These are phyloP conservation scores for Corallochytrium limacisporum DNA, from an alignment of 78 protist genomes.

Conservation along the genomic window DNA sequence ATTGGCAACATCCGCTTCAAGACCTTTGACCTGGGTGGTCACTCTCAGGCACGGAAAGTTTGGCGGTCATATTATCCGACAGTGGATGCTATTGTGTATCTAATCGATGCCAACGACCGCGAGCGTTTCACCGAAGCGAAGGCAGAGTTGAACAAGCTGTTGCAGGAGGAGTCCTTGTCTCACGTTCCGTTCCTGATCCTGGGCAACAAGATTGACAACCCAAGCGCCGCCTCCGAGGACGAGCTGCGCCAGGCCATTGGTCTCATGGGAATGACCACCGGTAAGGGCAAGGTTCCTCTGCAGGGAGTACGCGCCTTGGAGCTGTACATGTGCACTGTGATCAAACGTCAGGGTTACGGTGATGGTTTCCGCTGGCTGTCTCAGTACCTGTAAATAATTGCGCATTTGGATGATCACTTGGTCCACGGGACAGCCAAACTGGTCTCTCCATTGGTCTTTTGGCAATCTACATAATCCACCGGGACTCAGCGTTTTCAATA, in stretches of 20 bases:
- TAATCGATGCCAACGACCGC: conserved; percentile 81
- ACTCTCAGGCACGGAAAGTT: conserved; percentile 71
- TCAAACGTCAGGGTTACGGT: conserved; percentile 78
- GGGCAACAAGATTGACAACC: conserved; percentile 97
- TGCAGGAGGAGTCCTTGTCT: conserved; percentile 55
- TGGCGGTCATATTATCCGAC: conserved; percentile 86
- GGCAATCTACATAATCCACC: too few species aligned
- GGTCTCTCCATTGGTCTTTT: too few species aligned
- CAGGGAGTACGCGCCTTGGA: conserved; percentile 82
- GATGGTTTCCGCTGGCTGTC: too few species aligned
- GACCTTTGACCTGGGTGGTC: conserved; percentile 97
- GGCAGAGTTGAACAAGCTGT: conserved; percentile 69
- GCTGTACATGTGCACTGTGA: conserved; percentile 95
- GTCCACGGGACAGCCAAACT: too few species aligned
- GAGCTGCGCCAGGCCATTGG: conserved; percentile 74
- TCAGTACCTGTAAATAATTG: too few species aligned
- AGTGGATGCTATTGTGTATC: conserved; percentile 87
- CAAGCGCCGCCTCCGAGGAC: conserved; percentile 69
- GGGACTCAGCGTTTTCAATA: too few species aligned
- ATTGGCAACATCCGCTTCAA: conserved; percentile 78
- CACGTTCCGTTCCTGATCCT: conserved; percentile 89
- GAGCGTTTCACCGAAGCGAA: conserved; percentile 84
- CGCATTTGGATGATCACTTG: too few species aligned
- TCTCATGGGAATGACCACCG: conserved; percentile 1
- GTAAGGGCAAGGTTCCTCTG: conserved; percentile 35